Percentiles rank a stretch among this genome's conserved stretches.
Evolutionary conservation across 164 flowering plant species (phyloP).

Genomic region (Vitis amurensis): DNA sequence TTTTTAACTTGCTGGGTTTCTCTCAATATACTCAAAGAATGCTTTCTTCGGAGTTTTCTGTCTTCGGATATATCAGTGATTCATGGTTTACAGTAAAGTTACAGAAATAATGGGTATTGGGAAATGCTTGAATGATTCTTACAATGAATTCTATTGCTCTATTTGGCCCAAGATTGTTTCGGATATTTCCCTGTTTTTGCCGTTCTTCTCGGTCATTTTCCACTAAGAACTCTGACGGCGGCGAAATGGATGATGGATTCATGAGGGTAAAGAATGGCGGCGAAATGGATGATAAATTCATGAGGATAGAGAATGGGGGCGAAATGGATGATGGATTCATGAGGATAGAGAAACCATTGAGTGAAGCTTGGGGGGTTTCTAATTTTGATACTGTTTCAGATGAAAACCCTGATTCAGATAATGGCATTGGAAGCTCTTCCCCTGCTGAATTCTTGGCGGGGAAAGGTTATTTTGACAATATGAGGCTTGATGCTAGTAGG

Average conservation of each 20-base stretch:
- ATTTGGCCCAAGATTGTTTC: conserved; percentile 19
- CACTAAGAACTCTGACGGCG: conserved; percentile 12
- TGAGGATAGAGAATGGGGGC: conserved; percentile 15
- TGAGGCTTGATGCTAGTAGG: conserved; percentile 40
- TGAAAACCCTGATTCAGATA: not conserved
- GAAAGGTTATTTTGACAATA: conserved; percentile 29
- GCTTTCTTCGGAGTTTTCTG: conserved; percentile 5
- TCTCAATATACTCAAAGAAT: not conserved
- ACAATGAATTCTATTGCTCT: conserved; percentile 38
- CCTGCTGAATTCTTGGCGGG: conserved; percentile 13
- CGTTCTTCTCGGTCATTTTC: conserved; percentile 26
- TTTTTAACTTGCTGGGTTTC: conserved; percentile 15
- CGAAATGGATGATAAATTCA: conserved; percentile 16
- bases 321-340: conserved; percentile 20
- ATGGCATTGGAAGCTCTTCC: conserved; percentile 2
- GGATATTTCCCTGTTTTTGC: conserved; percentile 11
- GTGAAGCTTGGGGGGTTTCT: conserved; percentile 19
- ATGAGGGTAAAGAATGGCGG: conserved; percentile 4
- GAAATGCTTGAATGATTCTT: conserved; percentile 10
- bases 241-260: conserved; percentile 21
- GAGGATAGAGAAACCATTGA: conserved; percentile 33
- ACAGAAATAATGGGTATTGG: conserved; percentile 22
- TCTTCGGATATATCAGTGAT: not conserved
- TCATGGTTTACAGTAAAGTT: not conserved
- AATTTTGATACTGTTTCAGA: conserved; percentile 18